These are phyloP conservation scores for Mallotus repandus DNA, from an alignment of 441 rosid species.

Conservation along the genomic window DNA sequence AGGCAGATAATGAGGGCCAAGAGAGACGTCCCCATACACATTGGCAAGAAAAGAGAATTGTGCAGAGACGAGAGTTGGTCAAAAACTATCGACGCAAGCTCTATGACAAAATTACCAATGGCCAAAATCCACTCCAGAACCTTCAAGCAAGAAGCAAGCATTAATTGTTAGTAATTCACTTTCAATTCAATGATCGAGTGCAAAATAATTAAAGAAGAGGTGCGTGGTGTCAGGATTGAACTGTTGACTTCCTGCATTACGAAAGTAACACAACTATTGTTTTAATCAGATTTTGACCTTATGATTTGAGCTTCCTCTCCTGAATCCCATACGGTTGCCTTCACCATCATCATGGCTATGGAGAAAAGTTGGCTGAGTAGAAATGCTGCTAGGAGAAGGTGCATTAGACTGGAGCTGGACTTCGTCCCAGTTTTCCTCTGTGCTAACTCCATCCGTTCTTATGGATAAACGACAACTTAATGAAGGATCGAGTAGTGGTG, in stretches of 20 bases:
- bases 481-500: neutral
- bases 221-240: too few relatives aligned
- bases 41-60: neutral
- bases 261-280: too few relatives aligned
- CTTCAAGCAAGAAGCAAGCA: neutral
- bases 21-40: neutral
- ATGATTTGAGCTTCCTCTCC: neutral
- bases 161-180: neutral
- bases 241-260: too few relatives aligned
- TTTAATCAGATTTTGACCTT: neutral
- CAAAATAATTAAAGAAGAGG: too few relatives aligned
- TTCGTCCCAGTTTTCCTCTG: neutral
- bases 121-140: slow-evolving; percentile 7
- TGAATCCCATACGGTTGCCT: neutral
- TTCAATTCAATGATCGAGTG: too few relatives aligned
- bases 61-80: neutral
- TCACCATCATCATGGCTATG: neutral
- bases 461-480: too few relatives aligned
- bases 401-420: neutral
- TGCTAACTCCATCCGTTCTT: too few relatives aligned
- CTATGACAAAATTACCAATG: neutral
- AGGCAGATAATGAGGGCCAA: neutral
- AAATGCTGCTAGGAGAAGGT: too few relatives aligned
- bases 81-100: neutral
- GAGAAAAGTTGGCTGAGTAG: too few relatives aligned